Conservation (phyloP, 495 filamentous ascomycete genomes). For the Lepraria neglecta region DNA sequence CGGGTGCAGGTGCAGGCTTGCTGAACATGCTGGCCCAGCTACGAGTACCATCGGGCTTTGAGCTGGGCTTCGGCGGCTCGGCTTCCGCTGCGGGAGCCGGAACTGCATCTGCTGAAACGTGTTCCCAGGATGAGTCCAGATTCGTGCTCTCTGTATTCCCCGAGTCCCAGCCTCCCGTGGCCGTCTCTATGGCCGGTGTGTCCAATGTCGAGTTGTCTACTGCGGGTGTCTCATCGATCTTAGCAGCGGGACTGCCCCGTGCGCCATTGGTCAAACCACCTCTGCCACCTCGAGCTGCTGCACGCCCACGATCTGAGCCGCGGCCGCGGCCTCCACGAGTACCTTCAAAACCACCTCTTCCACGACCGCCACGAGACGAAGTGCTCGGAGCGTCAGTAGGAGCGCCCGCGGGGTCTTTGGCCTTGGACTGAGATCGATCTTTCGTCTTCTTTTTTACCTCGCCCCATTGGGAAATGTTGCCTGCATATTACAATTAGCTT, state of each 20-base stretch:
- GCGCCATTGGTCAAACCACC: constrained; percentile 52
- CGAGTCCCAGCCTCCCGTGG: constrained; percentile 31
- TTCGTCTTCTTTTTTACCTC: constrained; percentile 91
- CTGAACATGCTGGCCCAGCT: constrained; percentile 39
- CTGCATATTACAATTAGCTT: constrained; percentile 41
- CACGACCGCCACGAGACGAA: constrained; percentile 57
- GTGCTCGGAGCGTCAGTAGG: constrained; percentile 49
- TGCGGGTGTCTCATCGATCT: constrained; percentile 29
- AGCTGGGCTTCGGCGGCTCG: constrained; percentile 20
- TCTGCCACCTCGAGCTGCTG: constrained; percentile 61
- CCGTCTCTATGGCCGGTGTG: constrained; percentile 12
- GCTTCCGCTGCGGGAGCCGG: constrained; percentile 28
- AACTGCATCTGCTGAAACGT: constrained; percentile 27
- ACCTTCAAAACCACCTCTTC: constrained; percentile 58
- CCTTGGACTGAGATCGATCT: constrained; percentile 74
- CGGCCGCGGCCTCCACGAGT: constrained; percentile 62
- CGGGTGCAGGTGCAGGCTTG: constrained; percentile 34
- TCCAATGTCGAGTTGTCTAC: constrained; percentile 27
- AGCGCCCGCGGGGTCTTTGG: constrained; percentile 54
- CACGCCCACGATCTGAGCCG: constrained; percentile 69
- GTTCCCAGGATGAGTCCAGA: constrained; percentile 29
- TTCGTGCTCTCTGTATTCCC: constrained; percentile 35
- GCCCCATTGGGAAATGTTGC: constrained; percentile 86
- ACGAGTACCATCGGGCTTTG: constrained; percentile 26
- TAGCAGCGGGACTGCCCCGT: constrained; percentile 29